These are phyloP conservation scores for Botryosphaeria dothidea DNA, from an alignment of 2,329 filamentous ascomycete genomes.

Conservation along the genomic window DNA sequence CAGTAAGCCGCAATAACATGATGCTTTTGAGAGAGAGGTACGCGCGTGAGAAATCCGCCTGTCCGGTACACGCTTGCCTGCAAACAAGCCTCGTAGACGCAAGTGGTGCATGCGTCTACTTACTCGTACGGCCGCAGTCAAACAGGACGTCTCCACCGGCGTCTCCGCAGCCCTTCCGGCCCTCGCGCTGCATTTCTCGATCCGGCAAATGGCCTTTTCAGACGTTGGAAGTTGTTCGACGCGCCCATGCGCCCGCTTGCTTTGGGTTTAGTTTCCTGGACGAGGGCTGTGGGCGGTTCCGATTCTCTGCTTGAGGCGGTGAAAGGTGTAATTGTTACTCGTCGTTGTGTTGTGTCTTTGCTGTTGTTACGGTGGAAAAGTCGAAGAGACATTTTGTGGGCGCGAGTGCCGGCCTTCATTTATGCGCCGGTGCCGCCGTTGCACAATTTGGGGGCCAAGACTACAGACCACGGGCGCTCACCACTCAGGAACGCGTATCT, in stretches of 20 bases:
- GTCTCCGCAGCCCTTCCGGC: not conserved
- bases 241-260: not conserved
- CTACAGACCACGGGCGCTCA: not conserved
- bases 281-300: not conserved
- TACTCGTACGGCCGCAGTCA: not conserved
- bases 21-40: no score
- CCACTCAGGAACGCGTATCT: not conserved
- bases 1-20: no score
- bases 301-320: not conserved
- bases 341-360: not conserved
- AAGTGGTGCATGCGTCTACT: not conserved
- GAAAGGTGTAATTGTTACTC: not conserved
- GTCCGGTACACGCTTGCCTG: no score
- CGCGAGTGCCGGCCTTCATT: not conserved
- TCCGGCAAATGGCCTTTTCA: conserved; percentile 12
- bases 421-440: not conserved
- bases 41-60: no score
- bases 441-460: conserved; percentile 6
- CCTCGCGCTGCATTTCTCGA: conserved; percentile 11
- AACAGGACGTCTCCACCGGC: not conserved
- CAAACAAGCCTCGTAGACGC: no score
- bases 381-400: not conserved
- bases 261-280: not conserved
- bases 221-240: conserved; percentile 1
- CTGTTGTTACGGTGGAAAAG: not conserved